Conservation (phyloP, 306 rosid species). For the Carpinus fangiana region DNA sequence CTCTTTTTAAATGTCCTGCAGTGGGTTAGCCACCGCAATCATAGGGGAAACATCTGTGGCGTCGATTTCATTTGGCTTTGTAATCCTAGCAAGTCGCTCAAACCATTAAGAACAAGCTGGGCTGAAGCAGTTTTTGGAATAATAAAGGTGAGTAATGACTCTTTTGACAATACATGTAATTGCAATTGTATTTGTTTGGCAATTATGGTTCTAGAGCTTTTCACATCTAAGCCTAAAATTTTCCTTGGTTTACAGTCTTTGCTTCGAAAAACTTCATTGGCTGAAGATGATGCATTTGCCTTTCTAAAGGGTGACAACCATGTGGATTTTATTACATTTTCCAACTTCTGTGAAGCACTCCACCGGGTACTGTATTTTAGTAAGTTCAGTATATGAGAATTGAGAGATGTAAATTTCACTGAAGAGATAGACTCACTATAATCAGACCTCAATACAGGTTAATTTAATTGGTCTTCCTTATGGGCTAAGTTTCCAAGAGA, state of each 20-base stretch:
- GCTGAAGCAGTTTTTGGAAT: conserved; percentile 90
- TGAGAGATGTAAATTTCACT: conserved; percentile 1
- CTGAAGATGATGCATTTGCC: conserved; percentile 79
- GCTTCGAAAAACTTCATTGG: conserved; percentile 70
- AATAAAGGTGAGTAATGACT: conserved; percentile 53
- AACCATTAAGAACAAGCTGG: conserved; percentile 84
- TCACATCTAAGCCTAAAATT: conserved; percentile 5
- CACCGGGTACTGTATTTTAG: conserved; percentile 53
- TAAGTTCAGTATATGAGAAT: neutral
- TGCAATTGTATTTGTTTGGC: neutral
- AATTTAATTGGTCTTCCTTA: conserved; percentile 61
- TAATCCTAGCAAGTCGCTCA: conserved; percentile 77
- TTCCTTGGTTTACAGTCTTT: conserved; percentile 51
- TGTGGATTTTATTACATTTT: conserved; percentile 59
- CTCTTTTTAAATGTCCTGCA: conserved; percentile 27
- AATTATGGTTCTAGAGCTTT: conserved; percentile 2
- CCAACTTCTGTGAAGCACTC: conserved; percentile 70
- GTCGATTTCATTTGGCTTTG: conserved; percentile 95
- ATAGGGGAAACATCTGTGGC: conserved; percentile 94
- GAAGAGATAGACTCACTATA: conserved; percentile 22
- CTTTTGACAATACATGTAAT: neutral
- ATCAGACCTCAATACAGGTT: conserved; percentile 46
- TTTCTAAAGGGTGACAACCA: conserved; percentile 70
- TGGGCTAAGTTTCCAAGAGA: conserved; percentile 76
- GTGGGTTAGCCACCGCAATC: conserved; percentile 99